Percentiles rank a stretch among this genome's conserved stretches.
These are phyloP conservation scores for Conringia planisiliqua DNA, from an alignment of 345 rosid genomes.

Conservation along the genomic window DNA sequence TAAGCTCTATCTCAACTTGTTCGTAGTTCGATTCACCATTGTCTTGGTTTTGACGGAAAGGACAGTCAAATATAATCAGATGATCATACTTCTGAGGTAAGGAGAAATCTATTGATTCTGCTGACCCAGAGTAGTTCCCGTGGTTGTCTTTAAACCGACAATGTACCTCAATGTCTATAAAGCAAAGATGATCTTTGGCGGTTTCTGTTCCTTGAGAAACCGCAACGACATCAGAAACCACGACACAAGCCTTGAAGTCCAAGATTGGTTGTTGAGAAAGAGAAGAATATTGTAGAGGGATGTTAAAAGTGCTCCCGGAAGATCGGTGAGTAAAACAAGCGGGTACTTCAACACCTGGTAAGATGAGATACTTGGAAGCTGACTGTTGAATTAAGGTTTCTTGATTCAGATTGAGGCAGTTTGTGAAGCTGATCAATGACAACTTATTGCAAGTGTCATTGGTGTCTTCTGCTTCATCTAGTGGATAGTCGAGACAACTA, in stretches of 20 bases:
- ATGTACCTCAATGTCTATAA: constrained; percentile 15
- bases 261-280: background rate
- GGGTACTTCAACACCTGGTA: constrained; percentile 16
- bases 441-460: background rate
- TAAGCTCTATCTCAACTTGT: constrained; percentile 14
- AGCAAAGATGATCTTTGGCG: background rate
- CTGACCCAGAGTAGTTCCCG: constrained; percentile 5
- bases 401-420: background rate
- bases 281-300: background rate
- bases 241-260: constrained; percentile 21
- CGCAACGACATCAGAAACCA: constrained; percentile 13
- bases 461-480: background rate
- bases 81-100: constrained; percentile 7
- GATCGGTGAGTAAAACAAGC: background rate
- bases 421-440: constrained; percentile 8
- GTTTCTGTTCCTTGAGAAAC: background rate
- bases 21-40: background rate
- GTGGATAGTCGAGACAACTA: background rate
- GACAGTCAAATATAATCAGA: constrained; percentile 12
- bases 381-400: constrained; percentile 7
- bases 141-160: constrained; percentile 5
- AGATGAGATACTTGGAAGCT: background rate
- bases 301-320: background rate
- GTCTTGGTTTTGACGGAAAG: background rate
- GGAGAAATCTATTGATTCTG: background rate